Percentiles rank a stretch among this genome's conserved stretches.
Conservation (phyloP, 2,329 filamentous ascomycete genomes). For the Passalora sequoiae region DNA sequence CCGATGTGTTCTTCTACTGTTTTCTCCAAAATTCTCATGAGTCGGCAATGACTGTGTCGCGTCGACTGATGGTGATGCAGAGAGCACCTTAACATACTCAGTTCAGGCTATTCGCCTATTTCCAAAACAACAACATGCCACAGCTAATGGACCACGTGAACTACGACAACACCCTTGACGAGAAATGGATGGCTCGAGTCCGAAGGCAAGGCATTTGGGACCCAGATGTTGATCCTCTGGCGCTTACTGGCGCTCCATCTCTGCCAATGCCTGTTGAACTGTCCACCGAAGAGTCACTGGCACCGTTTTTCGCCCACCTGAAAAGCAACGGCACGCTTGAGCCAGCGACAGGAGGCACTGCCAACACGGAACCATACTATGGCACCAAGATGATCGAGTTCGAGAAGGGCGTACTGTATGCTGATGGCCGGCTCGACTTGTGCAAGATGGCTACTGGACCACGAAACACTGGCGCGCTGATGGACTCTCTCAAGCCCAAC, state of each 20-base stretch:
- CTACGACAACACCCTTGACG: not conserved
- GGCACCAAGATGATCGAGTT: slow-evolving; percentile 35
- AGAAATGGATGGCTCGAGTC: slow-evolving; percentile 29
- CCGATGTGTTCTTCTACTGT: too few relatives aligned
- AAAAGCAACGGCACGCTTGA: slow-evolving; percentile 26
- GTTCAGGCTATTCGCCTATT: too few relatives aligned
- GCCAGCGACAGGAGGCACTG: slow-evolving; percentile 14
- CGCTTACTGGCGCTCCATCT: slow-evolving; percentile 30
- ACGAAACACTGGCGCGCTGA: slow-evolving; percentile 47
- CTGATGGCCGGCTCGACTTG: slow-evolving; percentile 51
- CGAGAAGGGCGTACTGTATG: slow-evolving; percentile 44
- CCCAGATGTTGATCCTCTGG: slow-evolving; percentile 25
- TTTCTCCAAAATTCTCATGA: too few relatives aligned
- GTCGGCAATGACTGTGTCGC: too few relatives aligned
- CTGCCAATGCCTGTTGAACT: slow-evolving; percentile 38
- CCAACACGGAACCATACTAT: slow-evolving; percentile 34
- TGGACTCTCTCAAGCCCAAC: slow-evolving; percentile 47
- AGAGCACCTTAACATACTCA: too few relatives aligned
- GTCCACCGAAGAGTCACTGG: slow-evolving; percentile 30
- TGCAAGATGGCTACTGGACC: slow-evolving; percentile 54
- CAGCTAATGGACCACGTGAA: not conserved
- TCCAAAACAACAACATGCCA: too few relatives aligned
- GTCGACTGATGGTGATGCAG: too few relatives aligned
- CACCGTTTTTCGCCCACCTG: slow-evolving; percentile 37
- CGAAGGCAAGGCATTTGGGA: slow-evolving; percentile 36